Evolutionary conservation across 1,139 yeast species (phyloP).

Genomic region (Nematodospora anomalae): DNA sequence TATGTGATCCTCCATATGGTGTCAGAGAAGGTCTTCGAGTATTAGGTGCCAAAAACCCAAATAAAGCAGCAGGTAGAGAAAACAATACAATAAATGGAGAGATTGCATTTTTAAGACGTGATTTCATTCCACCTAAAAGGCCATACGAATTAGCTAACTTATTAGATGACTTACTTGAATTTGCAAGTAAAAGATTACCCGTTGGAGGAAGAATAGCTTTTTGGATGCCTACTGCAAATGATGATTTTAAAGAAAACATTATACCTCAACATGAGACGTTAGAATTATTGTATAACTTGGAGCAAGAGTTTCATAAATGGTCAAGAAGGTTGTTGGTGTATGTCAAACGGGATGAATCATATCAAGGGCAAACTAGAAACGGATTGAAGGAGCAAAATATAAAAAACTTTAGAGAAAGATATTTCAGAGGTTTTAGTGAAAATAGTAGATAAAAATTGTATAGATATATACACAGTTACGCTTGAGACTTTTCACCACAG

Average conservation of each 20-base stretch:
- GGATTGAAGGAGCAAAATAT: conserved; percentile 41
- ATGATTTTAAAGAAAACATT: conserved; percentile 68
- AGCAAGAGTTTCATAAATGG: conserved; percentile 92
- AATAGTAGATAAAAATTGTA: conserved; percentile 23
- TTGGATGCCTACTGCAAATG: conserved; percentile 99
- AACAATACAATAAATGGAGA: conserved; percentile 71
- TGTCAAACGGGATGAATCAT: conserved; percentile 59
- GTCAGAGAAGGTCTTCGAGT: conserved; percentile 94
- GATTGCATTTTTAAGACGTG: conserved; percentile 73
- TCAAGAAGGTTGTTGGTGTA: conserved; percentile 83
- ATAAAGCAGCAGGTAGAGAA: conserved; percentile 63
- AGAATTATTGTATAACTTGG: conserved; percentile 70
- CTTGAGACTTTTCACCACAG: too few relatives aligned
- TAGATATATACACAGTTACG: too few relatives aligned
- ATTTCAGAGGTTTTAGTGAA: conserved; percentile 65
- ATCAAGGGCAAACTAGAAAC: conserved; percentile 57
- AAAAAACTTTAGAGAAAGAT: conserved; percentile 74
- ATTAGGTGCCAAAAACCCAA: conserved; percentile 75
- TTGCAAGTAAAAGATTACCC: conserved; percentile 71
- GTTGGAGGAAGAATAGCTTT: conserved; percentile 80
- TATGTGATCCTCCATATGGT: conserved; percentile 98
- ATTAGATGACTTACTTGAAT: conserved; percentile 71
- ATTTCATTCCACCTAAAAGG: conserved; percentile 89
- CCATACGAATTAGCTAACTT: conserved; percentile 79
- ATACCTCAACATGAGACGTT: conserved; percentile 79